A percentile compares a stretch with the other conserved stretches of the same genome.
phyloP scores from a whole-genome alignment of 345 rosid species.

The Eucalyptus viminalis region DNA sequence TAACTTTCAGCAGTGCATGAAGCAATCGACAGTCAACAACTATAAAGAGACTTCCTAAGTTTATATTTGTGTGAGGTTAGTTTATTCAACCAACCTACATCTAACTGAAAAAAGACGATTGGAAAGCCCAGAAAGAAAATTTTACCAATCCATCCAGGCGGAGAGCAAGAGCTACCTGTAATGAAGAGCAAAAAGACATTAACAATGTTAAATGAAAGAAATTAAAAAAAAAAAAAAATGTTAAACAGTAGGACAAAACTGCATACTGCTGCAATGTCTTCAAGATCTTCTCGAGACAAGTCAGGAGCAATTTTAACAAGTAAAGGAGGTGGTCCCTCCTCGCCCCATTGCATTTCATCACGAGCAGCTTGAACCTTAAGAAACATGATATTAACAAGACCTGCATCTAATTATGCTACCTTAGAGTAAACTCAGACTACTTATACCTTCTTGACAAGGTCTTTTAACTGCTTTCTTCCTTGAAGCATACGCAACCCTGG shows the following conservation, averaged over 20 bases:
- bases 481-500: conserved; percentile 94
- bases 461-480: conserved; percentile 94
- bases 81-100: not conserved
- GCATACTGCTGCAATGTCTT: conserved; percentile 93
- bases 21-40: not conserved
- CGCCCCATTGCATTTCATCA: conserved; percentile 99
- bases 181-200: conserved; percentile 11
- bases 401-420: not conserved
- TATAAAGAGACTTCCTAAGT: not conserved
- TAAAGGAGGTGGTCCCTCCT: conserved; percentile 96
- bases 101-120: not conserved
- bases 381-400: not conserved
- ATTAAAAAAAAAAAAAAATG: not conserved
- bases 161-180: conserved; percentile 92
- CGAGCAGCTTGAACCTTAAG: conserved; percentile 93
- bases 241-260: not conserved
- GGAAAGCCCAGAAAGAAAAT: not conserved
- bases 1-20: not conserved
- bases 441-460: conserved; percentile 79
- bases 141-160: conserved; percentile 95
- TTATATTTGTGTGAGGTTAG: not conserved
- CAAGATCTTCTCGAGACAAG: conserved; percentile 88
- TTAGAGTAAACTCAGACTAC: not conserved
- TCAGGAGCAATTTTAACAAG: conserved; percentile 98
- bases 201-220: not conserved